Percentiles rank a stretch among this genome's conserved stretches.
These are phyloP conservation scores for Oxyria digyna DNA, from an alignment of 148 eudicot species.

Conservation along the genomic window DNA sequence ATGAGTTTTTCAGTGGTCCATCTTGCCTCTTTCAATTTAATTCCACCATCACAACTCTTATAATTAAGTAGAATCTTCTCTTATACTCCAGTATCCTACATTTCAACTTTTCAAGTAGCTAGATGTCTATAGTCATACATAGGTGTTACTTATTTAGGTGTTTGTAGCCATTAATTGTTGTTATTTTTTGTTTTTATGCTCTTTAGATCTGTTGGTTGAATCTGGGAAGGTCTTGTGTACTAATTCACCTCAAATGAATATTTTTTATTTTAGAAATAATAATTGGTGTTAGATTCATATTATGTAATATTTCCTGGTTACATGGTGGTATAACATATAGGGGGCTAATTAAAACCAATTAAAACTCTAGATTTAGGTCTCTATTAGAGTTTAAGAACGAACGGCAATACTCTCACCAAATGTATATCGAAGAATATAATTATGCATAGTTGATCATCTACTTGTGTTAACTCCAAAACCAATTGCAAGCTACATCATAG, in stretches of 20 bases:
- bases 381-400: not conserved
- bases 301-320: too few relatives aligned
- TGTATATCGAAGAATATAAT: not conserved
- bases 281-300: too few relatives aligned
- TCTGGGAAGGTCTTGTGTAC: too few relatives aligned
- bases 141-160: not conserved
- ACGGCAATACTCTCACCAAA: not conserved
- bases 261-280: too few relatives aligned
- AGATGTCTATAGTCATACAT: not conserved
- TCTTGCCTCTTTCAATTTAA: not conserved
- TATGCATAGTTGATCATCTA: not conserved
- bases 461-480: not conserved
- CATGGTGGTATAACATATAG: not conserved
- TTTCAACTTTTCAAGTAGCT: not conserved
- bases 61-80: not conserved
- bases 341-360: not conserved
- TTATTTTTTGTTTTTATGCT: too few relatives aligned
- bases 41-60: not conserved
- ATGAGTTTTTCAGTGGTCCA: not conserved
- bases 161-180: not conserved
- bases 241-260: too few relatives aligned
- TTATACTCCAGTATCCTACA: not conserved
- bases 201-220: not conserved
- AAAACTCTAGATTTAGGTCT: not conserved
- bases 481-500: not conserved